Conservation (phyloP, 305 asterid genomes). For the Fraxinus nigra region DNA sequence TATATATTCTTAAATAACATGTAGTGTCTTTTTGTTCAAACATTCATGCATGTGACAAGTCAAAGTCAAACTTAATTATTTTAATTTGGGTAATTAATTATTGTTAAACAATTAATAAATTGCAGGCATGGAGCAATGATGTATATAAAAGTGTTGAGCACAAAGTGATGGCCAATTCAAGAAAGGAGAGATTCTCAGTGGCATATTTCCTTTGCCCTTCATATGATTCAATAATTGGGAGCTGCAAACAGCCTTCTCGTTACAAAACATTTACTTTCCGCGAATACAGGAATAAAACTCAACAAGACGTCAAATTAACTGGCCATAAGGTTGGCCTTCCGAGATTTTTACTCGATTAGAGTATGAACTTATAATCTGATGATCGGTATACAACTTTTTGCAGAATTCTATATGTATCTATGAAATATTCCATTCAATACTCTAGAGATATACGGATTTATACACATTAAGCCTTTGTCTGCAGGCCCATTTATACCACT, state of each 20-base stretch:
- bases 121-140: conserved; percentile 76
- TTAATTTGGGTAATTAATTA: neutral
- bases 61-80: neutral
- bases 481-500: neutral
- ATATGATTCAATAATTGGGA: conserved; percentile 40
- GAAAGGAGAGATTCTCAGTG: conserved; percentile 54
- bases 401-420: neutral
- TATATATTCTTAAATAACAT: neutral
- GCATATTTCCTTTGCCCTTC: conserved; percentile 69
- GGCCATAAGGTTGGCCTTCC: conserved; percentile 67
- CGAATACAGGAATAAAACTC: conserved; percentile 52
- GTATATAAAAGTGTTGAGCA: conserved; percentile 60
- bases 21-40: neutral
- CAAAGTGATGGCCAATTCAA: conserved; percentile 50
- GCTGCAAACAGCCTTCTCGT: conserved; percentile 47
- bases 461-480: neutral
- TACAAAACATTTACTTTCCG: conserved; percentile 56
- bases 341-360: conserved; percentile 27
- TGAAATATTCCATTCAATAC: neutral
- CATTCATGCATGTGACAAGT: neutral
- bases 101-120: neutral
- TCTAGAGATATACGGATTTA: neutral
- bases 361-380: neutral
- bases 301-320: conserved; percentile 45
- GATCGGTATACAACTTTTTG: neutral